Conservation (phyloP, 495 filamentous ascomycete species). For the Hypoxylon crocopeplum region DNA sequence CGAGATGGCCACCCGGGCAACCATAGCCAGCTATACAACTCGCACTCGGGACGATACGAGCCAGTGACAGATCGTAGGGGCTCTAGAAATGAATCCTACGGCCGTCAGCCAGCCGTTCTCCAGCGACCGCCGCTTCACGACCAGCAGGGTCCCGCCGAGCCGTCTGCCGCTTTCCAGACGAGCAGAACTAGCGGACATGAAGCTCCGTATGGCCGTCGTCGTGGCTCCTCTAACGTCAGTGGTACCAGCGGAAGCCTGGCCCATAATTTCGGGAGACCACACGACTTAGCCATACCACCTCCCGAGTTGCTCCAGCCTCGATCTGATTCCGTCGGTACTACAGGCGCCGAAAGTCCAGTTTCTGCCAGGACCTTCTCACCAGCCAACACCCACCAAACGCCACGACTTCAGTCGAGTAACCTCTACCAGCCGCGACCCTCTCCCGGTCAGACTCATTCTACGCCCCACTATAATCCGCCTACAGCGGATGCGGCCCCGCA, state of each 20-base stretch:
- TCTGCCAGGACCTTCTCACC: constrained; percentile 55
- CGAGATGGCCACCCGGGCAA: constrained; percentile 66
- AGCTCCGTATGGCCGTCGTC: constrained; percentile 74
- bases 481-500: constrained; percentile 45
- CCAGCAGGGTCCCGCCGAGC: constrained; percentile 78
- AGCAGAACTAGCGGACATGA: constrained; percentile 73
- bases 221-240: constrained; percentile 94
- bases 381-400: constrained; percentile 39
- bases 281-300: constrained; percentile 52
- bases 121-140: constrained; percentile 70
- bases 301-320: constrained; percentile 53
- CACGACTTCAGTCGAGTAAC: constrained; percentile 44
- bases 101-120: constrained; percentile 78
- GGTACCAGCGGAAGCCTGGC: constrained; percentile 80
- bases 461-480: constrained; percentile 48
- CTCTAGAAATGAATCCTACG: constrained; percentile 69
- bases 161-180: constrained; percentile 90
- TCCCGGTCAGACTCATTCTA: constrained; percentile 54
- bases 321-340: constrained; percentile 51
- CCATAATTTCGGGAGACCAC: constrained; percentile 51
- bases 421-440: constrained; percentile 60
- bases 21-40: constrained; percentile 87
- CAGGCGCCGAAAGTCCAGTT: constrained; percentile 54
- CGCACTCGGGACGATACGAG: constrained; percentile 92
- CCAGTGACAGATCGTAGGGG: constrained; percentile 81